Evolutionary conservation across 805 yeast species (phyloP), one percentile per base, ranked within the genome.

Genomic region (Gaillardinia entomophila): DNA sequence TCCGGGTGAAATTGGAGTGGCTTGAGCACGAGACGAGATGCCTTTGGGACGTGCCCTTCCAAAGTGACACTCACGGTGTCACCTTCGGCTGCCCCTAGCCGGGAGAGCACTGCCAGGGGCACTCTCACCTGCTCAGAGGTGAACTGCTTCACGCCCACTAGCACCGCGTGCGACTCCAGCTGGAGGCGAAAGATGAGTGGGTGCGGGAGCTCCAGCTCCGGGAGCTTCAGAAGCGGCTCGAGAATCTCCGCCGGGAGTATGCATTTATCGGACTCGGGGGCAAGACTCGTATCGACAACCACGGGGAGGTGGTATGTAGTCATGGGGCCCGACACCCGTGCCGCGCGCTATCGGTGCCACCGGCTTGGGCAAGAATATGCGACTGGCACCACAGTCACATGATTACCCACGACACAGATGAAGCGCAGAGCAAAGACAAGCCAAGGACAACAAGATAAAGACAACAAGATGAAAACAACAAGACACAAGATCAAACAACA

Each of bases 101-200:
- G 44, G 4, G 45, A 39, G 4, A 51, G 50, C 0, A 73, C 46
- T 4, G 44, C 34, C n/a, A 42, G 38, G 0, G 79, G 75, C 6
- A 74, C 36, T 2, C 46, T 38, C 1, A 71, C 47, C 14, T 62
- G 66, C 0, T 55, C 62, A 0, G 70, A 68, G 0, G 73, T 58
- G 42, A 71, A 71, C 50, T 71, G 75, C n/a, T 62, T 57, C 4
- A 71, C 75, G 1, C 77, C 77, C 8, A 59, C 66, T 32, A 55
- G 55, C 11, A 53, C 26, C 31, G 40, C 39, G 18, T 10, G 6
- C n/a, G n/a, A n/a, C 12, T 11, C 19, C 11, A 27, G 24, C 8
- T 16, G 3, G 14, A 38, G 32, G 26, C 25, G 24, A 40, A 65
- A 62, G 4, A 62, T 58, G 24, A 69, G 49, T 1, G 74, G 72